A percentile compares a stretch with the other conserved stretches of the same genome.
These are phyloP conservation scores for Macrolepiota dolichaula DNA, from an alignment of 768 basidiomycete species.

Conservation along the genomic window DNA sequence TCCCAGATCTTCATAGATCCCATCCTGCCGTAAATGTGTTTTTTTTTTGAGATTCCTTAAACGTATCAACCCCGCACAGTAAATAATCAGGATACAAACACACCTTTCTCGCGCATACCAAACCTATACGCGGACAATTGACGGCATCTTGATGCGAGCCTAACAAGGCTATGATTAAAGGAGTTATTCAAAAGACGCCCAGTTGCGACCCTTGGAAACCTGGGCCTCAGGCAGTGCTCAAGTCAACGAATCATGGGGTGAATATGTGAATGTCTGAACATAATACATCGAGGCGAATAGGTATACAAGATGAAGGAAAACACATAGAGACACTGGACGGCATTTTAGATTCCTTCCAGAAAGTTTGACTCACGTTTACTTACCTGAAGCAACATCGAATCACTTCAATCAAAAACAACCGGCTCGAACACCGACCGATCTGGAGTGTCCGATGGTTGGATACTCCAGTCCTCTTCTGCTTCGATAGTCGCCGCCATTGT, in stretches of 20 bases:
- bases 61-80: neutral
- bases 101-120: conserved; percentile 3
- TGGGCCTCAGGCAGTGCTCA: neutral
- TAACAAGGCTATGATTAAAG: neutral
- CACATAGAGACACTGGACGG: neutral
- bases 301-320: neutral
- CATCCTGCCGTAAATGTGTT: conserved; percentile 1
- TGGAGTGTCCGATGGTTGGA: neutral
- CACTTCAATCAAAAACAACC: conserved; percentile 1
- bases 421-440: neutral
- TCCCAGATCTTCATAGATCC: conserved; percentile 9
- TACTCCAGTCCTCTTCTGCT: conserved; percentile 9
- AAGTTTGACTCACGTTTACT: neutral
- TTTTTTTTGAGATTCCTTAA: neutral
- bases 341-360: neutral
- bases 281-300: neutral
- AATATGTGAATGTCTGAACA: neutral
- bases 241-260: neutral
- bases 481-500: conserved; percentile 1
- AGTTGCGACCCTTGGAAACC: neutral
- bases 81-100: neutral
- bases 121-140: neutral
- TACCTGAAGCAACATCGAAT: neutral
- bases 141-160: conserved; percentile 1
- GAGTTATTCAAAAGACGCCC: neutral